Evolutionary conservation across 495 filamentous ascomycete genomes (phyloP), one percentile per base, ranked within the genome.

Genomic region (Mytilinidion resinicola): DNA sequence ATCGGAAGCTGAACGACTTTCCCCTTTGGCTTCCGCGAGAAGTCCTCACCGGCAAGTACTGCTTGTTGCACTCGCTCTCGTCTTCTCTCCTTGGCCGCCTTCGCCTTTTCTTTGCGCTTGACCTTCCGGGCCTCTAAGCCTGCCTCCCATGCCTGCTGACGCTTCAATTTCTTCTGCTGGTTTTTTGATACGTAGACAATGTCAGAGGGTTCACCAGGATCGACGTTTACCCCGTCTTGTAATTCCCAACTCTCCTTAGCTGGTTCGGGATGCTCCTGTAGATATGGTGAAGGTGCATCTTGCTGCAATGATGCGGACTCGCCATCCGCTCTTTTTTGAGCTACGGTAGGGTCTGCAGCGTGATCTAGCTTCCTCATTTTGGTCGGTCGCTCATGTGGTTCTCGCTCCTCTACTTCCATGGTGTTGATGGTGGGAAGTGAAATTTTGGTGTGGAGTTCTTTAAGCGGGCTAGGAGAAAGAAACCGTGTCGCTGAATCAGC

Each of bases 101-200:
- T 74, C 5, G 78, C 73, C 69, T 90, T 91, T 57, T 90, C 84
- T 68, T 85, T 89, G 30, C 89, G 84, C 49, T 81, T 80, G 5
- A 66, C 72, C 65, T 86, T 90, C 67, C 90, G 87, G n/a, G 77
- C 73, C 12, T 84, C 83, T 52, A 82, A 83, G 12, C 77, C 78
- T 7, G 78, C 79, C 54, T 90, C 88, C 82, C 84, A 91, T 68
- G 76, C 70, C 67, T 88, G 75, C 56, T 79, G 75, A 35, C 80
- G 80, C 34, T 73, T 78, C 25, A 89, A 74, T 65, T 88, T 90
- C 71, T 92, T 96, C 47, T 83, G 70, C 60, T 89, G 85, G 61
- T 83, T 91, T 63, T 96, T 98, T 11, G 93, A 96, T 59, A 38
- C 58, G 62, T 3, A 36, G 36, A 88, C 62, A 34, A 64, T 63